Evolutionary conservation across 805 yeast genomes (phyloP), one percentile per base, ranked within the genome.

Genomic region (Wickerhamia fluorescens): DNA sequence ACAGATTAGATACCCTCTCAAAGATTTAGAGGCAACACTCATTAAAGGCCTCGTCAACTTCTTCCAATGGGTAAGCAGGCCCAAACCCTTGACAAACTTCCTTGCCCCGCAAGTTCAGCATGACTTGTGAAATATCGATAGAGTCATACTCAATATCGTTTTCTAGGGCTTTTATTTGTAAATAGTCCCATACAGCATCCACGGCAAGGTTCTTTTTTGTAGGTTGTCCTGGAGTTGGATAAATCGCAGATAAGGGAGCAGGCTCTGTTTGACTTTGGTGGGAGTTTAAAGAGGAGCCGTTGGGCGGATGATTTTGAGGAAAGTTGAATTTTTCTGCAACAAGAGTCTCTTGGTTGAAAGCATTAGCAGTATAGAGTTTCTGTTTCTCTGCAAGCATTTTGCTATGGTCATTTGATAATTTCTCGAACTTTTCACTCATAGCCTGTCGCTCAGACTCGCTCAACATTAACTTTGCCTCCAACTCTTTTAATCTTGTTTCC

Each of bases 31-130:
- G n/a, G n/a, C n/a, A n/a, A n/a, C n/a, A n/a, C n/a, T n/a, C n/a
- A n/a, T n/a, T n/a, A n/a, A n/a, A n/a, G n/a, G n/a, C n/a, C n/a
- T 55, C 44, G 35, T 73, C 66, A 12, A 75, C 66, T 29, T 61
- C 20, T 2, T 44, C 47, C 21, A 73, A 36, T 1, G 73, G 64
- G 40, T 76, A 76, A 1, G 81, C 83, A 6, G 84, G 82, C 0
- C 95, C 95, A 43, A 61, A 68, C 2, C 88, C 92, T 48, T 84
- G 89, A 46, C 95, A 85, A 21, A 60, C 66, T 48, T 83, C 94
- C 19, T 68, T 51, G 2, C 92, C 94, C 45, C 65, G 71, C 30
- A 86, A 60, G 16, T 50, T 52, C 12, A 56, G 49, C 78, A 85
- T 75, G 3, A 84, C 71, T 20, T 51, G 57, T n/a, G 62, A 53